These are phyloP conservation scores for Parascedosporium putredinis DNA, from an alignment of 2,329 filamentous ascomycete genomes.

Conservation along the genomic window DNA sequence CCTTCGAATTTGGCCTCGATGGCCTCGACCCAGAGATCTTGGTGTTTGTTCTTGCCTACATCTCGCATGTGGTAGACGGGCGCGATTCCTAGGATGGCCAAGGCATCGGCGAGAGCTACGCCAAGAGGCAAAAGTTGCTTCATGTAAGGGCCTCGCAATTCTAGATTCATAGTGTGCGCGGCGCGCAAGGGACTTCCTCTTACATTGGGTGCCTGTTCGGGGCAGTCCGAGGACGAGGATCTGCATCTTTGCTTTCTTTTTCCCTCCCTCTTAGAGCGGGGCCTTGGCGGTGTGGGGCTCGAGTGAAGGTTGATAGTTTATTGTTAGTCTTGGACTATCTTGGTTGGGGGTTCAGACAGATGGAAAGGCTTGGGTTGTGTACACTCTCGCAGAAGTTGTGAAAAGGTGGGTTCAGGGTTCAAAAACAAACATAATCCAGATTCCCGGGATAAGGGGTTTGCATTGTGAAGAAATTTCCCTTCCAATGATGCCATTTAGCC, in stretches of 20 bases:
- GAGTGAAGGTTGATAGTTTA: neutral
- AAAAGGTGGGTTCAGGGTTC: neutral
- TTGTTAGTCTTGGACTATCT: neutral
- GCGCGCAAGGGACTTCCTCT: too few species aligned
- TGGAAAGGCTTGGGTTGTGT: too few species aligned
- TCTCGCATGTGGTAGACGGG: conserved; percentile 58
- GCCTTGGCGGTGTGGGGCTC: neutral
- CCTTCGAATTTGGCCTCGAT: conserved; percentile 37
- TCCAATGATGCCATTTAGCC: neutral
- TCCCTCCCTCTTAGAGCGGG: too few species aligned
- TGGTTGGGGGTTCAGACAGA: too few species aligned
- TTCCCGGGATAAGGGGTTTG: too few species aligned
- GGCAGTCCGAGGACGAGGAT: conserved; percentile 60
- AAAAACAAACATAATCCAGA: too few species aligned
- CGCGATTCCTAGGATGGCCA: conserved; percentile 55
- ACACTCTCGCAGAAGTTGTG: too few species aligned
- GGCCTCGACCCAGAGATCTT: conserved; percentile 8
- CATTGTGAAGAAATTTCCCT: neutral
- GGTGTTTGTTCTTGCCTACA: conserved; percentile 14
- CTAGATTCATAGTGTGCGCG: too few species aligned
- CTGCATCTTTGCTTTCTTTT: too few species aligned
- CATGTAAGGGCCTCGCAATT: too few species aligned
- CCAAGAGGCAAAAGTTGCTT: neutral
- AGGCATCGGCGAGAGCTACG: conserved; percentile 51
- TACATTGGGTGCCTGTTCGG: conserved; percentile 61